Base-by-base conservation (phyloP, 2,329 filamentous ascomycete genomes). In the Beauveria bassiana region DNA sequence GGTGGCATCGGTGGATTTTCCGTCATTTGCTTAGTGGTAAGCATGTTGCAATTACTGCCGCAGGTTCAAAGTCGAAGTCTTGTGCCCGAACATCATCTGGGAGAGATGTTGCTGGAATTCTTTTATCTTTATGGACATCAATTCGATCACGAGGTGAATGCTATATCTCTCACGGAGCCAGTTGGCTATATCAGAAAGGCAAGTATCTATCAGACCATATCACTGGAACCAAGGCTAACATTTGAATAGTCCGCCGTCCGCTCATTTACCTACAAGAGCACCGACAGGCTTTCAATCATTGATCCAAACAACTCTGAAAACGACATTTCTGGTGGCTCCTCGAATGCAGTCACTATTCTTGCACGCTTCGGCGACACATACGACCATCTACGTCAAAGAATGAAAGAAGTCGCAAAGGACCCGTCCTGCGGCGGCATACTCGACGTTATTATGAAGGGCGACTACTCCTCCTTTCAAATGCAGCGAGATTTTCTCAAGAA, bases 1-100 rank as follows among this genome's bases (percentile, higher is more conserved):
- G 95, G 95, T 61, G 95, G 95, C 3, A 86, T 99, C 58, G 95
- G 95, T 59, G 95, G 95, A 3, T 98, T 97, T 71, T 91, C 92
- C 1, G 89, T 96, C 65, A 97, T 93, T 61, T 99, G 95, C 77
- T 80, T 99, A 64, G 90, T 97, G 6, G 90, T 95, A 62, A 95
- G 90, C 77, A 86, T 96, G 73, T 77, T 98, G 52, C 90, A 96
- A 71, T 80, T 90, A 65, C 85, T 92, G 78, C 90, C 91, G 10
- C 82, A 87, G 64, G 79, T 87, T 1, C 85, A 90, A 67, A 85
- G 82, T 64, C 75, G 81, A 28, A 82, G 79, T 62, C 77, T 89
- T 68, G 70, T 81, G 5, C 78, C 82, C 1, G 79, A 86, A 43
- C 81, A 87, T 54, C 86, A 96, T 66, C 82, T 96, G 1, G 93